These are phyloP conservation scores for Sclerotinia nivalis DNA, from an alignment of 2,329 filamentous ascomycete genomes.

Conservation along the genomic window DNA sequence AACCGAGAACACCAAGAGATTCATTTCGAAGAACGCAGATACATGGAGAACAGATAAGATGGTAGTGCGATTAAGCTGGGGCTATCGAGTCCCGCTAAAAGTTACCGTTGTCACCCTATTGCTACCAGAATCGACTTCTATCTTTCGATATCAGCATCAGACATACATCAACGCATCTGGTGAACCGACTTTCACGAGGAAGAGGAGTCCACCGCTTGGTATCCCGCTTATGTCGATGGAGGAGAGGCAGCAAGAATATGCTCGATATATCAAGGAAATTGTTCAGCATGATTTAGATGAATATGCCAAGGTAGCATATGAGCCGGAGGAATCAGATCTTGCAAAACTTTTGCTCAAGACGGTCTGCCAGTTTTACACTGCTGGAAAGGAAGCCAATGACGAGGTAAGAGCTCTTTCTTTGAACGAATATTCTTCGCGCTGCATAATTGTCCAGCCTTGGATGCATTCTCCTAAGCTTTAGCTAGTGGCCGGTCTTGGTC, in stretches of 20 bases:
- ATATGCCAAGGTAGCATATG: slow-evolving; percentile 35
- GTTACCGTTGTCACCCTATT: slow-evolving; percentile 37
- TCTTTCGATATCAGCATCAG: slow-evolving; percentile 33
- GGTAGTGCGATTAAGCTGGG: slow-evolving; percentile 36
- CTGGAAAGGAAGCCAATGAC: slow-evolving; percentile 29
- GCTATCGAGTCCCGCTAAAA: slow-evolving; percentile 32
- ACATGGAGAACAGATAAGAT: slow-evolving; percentile 36
- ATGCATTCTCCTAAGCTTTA: not conserved
- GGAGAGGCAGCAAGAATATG: slow-evolving; percentile 37
- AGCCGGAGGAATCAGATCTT: slow-evolving; percentile 34
- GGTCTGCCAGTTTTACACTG: slow-evolving; percentile 33
- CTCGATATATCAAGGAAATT: slow-evolving; percentile 35
- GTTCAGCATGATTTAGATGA: slow-evolving; percentile 32
- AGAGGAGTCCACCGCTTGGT: slow-evolving; percentile 37
- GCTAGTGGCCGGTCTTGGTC: not conserved
- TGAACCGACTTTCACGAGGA: slow-evolving; percentile 29
- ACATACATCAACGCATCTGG: slow-evolving; percentile 26
- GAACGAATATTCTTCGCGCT: not conserved
- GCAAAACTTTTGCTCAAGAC: slow-evolving; percentile 33
- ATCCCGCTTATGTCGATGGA: slow-evolving; percentile 37
- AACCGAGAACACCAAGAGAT: slow-evolving; percentile 35
- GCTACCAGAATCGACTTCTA: slow-evolving; percentile 31
- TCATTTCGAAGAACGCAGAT: slow-evolving; percentile 35
- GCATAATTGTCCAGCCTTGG: not conserved
- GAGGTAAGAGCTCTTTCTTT: slow-evolving; percentile 31